phyloP scores from a whole-genome alignment of 768 basidiomycete genomes.

The Hypholoma sublateritium region DNA sequence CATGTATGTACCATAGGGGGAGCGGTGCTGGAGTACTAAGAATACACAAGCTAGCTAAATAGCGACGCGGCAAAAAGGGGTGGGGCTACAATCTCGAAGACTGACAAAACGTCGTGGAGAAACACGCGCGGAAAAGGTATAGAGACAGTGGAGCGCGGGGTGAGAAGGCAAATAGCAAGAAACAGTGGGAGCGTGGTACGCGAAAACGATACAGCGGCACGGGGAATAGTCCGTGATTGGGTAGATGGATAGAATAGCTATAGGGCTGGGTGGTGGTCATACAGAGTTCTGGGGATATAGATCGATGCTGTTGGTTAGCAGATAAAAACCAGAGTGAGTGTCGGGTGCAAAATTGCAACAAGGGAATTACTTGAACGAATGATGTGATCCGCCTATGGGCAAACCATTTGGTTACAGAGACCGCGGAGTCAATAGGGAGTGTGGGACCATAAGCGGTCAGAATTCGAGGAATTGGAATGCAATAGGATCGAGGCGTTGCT shows the following conservation, averaged over 20 bases:
- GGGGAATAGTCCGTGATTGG: slow-evolving; percentile 1
- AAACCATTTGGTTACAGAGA: not conserved
- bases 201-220: slow-evolving; percentile 6
- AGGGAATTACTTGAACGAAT: slow-evolving; percentile 19
- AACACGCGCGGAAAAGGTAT: slow-evolving; percentile 10
- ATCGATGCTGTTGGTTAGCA: slow-evolving; percentile 20
- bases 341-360: slow-evolving; percentile 5
- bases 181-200: not conserved
- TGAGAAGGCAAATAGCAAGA: not conserved
- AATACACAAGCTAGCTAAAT: slow-evolving; percentile 18
- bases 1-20: slow-evolving; percentile 5
- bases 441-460: slow-evolving; percentile 33
- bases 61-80: slow-evolving; percentile 11
- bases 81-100: slow-evolving; percentile 17
- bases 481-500: slow-evolving; percentile 65
- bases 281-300: slow-evolving; percentile 24
- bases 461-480: slow-evolving; percentile 78
- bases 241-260: slow-evolving; percentile 1
- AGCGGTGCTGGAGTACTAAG: slow-evolving; percentile 11
- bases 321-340: slow-evolving; percentile 19
- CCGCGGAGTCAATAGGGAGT: slow-evolving; percentile 13
- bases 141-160: slow-evolving; percentile 3
- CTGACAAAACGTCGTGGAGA: not conserved
- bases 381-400: not conserved
- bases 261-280: slow-evolving; percentile 12